A percentile compares a stretch with the other conserved stretches of the same genome.
These are phyloP conservation scores for Pyronema omphalodes DNA, from an alignment of 495 filamentous ascomycete genomes.

Conservation along the genomic window DNA sequence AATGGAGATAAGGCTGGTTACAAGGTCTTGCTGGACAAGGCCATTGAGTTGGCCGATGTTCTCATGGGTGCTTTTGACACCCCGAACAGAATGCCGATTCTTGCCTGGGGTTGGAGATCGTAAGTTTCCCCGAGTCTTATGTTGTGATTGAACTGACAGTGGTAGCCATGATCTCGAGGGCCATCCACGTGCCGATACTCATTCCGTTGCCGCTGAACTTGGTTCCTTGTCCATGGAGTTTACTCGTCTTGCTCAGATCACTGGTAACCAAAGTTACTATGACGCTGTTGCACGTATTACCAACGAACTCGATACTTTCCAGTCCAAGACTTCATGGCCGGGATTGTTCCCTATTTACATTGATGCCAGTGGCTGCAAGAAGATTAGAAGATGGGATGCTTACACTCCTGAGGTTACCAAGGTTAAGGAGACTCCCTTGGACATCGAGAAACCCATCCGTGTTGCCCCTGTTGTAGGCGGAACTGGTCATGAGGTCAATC, in stretches of 20 bases:
- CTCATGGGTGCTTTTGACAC: constrained; percentile 66
- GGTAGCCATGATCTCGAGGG: background rate
- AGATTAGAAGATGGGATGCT: background rate
- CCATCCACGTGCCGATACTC: background rate
- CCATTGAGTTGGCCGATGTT: constrained; percentile 71
- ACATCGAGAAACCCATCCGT: background rate
- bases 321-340: constrained; percentile 50
- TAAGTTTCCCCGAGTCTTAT: constrained; percentile 8
- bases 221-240: constrained; percentile 90
- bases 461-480: background rate
- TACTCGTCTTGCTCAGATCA: constrained; percentile 81
- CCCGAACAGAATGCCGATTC: constrained; percentile 82
- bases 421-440: background rate
- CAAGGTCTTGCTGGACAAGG: constrained; percentile 58
- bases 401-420: background rate
- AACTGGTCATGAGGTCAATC: background rate
- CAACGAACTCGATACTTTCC: constrained; percentile 62
- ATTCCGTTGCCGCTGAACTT: constrained; percentile 48
- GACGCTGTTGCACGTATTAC: constrained; percentile 89
- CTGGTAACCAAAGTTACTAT: constrained; percentile 72
- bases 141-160: background rate
- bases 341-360: constrained; percentile 71
- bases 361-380: constrained; percentile 55
- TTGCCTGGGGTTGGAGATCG: constrained; percentile 45
- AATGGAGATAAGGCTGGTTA: constrained; percentile 32